Base-by-base conservation (phyloP, 345 rosid species). In the Aurinia saxatilis region DNA sequence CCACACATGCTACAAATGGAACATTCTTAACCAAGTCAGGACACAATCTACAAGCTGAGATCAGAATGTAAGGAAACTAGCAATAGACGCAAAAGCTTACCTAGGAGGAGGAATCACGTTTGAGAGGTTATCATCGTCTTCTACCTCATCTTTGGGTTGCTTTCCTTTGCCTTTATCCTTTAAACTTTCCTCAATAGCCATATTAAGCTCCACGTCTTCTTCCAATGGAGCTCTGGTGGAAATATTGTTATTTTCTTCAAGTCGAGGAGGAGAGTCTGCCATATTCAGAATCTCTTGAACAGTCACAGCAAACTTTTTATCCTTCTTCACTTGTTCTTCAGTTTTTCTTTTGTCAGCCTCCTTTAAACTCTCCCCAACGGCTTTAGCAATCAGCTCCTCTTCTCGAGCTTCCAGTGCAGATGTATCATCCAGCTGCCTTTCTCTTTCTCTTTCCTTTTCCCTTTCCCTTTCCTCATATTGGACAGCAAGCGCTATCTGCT, bases 271-370 rank as follows among this genome's bases (percentile, higher is more conserved):
- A 65, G 83, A 62, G 21, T 44, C 47, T 13, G n/a, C n/a, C n/a
- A n/a, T n/a, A n/a, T 18, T 66, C 49, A 86, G 61, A 65, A 88
- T 86, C 66, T 81, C 87, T 68, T 91, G 90, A 50, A 87, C 15
- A 58, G 78, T 84, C 75, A 39, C 75, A 39, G 98, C 92, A 39
- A 84, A 76, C 66, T 65, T 71, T 73, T 77, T 87, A 68, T 88
- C 96, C 39, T 81, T 90, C 76, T 16, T 21, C 38, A 82, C 40
- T 71, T 86, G 95, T 67, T 81, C 63, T 66, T 60, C 72, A 17
- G 36, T 40, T 5, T 35, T 49, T 7, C 37, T 55, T 52, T 73
- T 46, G 33, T 31, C 71, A 80, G 31, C 74, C 68, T 45, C 78
- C 73, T 13, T 75, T 62, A 33, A 36, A 35, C 62, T 75, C 66